Evolutionary conservation across 2,329 filamentous ascomycete species (phyloP).

Genomic region (Phialemoniopsis sp.): DNA sequence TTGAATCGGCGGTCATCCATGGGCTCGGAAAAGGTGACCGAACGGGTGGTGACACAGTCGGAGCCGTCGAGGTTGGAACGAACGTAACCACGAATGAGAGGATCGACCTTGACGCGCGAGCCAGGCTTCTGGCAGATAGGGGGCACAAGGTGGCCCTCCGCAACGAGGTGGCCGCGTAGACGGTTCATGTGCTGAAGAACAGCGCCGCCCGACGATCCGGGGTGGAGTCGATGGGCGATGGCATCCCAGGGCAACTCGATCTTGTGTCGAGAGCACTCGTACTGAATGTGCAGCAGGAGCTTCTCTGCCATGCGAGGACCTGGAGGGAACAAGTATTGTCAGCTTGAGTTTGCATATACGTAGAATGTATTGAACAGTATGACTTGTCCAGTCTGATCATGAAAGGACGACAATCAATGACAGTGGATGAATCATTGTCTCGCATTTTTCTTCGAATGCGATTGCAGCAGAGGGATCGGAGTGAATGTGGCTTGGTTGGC

Average conservation of each 20-base stretch:
- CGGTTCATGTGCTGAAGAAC: constrained; percentile 30
- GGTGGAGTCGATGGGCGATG: constrained; percentile 34
- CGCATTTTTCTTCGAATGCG: too few species aligned
- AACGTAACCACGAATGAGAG: constrained; percentile 25
- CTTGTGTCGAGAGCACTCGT: constrained; percentile 27
- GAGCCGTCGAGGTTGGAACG: constrained; percentile 15
- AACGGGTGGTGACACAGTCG: constrained; percentile 17
- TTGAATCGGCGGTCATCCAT: constrained; percentile 25
- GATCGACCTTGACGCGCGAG: constrained; percentile 11
- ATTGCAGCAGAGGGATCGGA: too few species aligned
- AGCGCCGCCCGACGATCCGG: constrained; percentile 32
- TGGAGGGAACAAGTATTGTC: constrained; percentile 15
- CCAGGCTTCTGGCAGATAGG: constrained; percentile 23
- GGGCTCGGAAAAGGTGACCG: constrained; percentile 24
- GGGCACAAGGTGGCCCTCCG: constrained; percentile 36
- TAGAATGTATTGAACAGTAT: too few species aligned
- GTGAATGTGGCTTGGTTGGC: too few species aligned
- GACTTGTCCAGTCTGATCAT: too few species aligned
- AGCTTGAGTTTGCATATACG: background rate
- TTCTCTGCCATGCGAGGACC: constrained; percentile 43
- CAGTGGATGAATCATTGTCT: too few species aligned
- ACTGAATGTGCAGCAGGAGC: constrained; percentile 32
- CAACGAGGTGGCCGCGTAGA: constrained; percentile 24
- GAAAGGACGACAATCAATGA: too few species aligned
- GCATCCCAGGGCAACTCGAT: constrained; percentile 31